A percentile compares a stretch with the other conserved stretches of the same genome.
These are phyloP conservation scores for Rhodomyrtus tomentosa DNA, from an alignment of 345 rosid species.

Conservation along the genomic window DNA sequence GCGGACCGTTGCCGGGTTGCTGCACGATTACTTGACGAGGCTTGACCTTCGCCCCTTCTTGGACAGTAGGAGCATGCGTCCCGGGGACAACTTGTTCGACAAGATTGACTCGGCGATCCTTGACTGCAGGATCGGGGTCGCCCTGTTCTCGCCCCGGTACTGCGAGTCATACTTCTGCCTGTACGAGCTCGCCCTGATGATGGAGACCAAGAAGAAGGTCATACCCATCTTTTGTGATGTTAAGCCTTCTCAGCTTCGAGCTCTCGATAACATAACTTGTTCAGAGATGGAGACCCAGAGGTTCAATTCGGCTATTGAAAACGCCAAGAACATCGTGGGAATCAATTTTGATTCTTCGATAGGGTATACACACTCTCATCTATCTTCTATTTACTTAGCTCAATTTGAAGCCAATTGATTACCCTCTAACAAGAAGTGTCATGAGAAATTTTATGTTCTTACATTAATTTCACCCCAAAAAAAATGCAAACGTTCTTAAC, in stretches of 20 bases:
- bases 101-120: slow-evolving; percentile 40
- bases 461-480: background rate
- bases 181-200: slow-evolving; percentile 60
- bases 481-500: background rate
- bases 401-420: background rate
- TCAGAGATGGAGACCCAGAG: slow-evolving; percentile 21
- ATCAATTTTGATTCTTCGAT: slow-evolving; percentile 55
- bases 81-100: slow-evolving; percentile 56
- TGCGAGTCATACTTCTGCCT: slow-evolving; percentile 75
- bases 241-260: slow-evolving; percentile 63
- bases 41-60: slow-evolving; percentile 38
- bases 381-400: background rate
- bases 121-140: slow-evolving; percentile 46
- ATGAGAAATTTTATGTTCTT: background rate
- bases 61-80: slow-evolving; percentile 70
- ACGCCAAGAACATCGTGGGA: slow-evolving; percentile 80
- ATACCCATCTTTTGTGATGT: slow-evolving; percentile 78
- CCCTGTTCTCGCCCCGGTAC: slow-evolving; percentile 74
- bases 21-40: slow-evolving; percentile 39
- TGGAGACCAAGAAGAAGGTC: slow-evolving; percentile 59
- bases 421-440: background rate
- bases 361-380: slow-evolving; percentile 33
- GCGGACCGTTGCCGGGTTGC: slow-evolving; percentile 52
- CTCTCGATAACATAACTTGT: slow-evolving; percentile 25
- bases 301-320: slow-evolving; percentile 50